These are phyloP conservation scores for Massospora cicadina DNA, from an alignment of 371 early-diverging fungal genomes.

Conservation along the genomic window DNA sequence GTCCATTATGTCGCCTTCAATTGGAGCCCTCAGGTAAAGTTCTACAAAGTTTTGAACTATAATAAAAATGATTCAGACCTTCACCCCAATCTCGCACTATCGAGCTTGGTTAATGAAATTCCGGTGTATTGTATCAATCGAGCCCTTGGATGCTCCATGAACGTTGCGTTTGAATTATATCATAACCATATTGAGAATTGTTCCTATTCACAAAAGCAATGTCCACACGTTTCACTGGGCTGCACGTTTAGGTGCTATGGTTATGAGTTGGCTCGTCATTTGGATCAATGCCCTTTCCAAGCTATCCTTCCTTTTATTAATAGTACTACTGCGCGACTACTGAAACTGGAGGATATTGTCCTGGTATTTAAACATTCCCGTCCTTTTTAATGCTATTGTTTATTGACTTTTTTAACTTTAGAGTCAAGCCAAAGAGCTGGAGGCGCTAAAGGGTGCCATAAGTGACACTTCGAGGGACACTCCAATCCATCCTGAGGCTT, in stretches of 20 bases:
- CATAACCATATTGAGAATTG: constrained; percentile 25
- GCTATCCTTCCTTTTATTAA: constrained; percentile 7
- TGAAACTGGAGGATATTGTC: neutral
- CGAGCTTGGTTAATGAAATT: constrained; percentile 29
- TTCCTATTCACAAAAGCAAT: constrained; percentile 21
- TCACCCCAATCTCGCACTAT: constrained; percentile 39
- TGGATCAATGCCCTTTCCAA: constrained; percentile 3
- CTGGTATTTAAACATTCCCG: constrained; percentile 3
- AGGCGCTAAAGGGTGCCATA: neutral
- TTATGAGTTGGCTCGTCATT: neutral
- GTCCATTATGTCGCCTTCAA: constrained; percentile 33
- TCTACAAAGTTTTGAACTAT: neutral
- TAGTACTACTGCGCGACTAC: neutral
- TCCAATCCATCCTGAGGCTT: neutral
- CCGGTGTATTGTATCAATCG: constrained; percentile 28
- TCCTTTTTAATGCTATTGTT: neutral
- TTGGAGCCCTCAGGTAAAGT: constrained; percentile 22
- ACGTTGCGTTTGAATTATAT: constrained; percentile 23
- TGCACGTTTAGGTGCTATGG: constrained; percentile 26
- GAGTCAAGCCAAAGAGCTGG: neutral
- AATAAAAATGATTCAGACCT: constrained; percentile 27
- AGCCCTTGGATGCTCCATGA: constrained; percentile 25
- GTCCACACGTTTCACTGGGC: constrained; percentile 23
- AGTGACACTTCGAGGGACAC: neutral
- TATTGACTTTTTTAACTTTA: neutral